These are phyloP conservation scores for Pleurotus sapidus DNA, from an alignment of 768 basidiomycete genomes.

Conservation along the genomic window DNA sequence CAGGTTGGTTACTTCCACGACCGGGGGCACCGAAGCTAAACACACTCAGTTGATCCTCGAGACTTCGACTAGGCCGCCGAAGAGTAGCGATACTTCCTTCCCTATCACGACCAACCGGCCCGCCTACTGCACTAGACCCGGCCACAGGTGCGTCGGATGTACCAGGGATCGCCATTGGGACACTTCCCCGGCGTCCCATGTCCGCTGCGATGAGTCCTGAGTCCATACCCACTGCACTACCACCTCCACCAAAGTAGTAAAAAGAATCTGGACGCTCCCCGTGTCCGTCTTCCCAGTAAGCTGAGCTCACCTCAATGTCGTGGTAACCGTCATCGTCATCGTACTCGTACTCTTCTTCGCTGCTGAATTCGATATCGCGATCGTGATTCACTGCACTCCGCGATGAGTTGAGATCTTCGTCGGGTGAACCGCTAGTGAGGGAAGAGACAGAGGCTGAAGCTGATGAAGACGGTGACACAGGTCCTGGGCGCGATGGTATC, in stretches of 20 bases:
- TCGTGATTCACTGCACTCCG: conserved; percentile 20
- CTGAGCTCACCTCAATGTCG: conserved; percentile 38
- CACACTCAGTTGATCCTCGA: conserved; percentile 43
- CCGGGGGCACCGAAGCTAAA: conserved; percentile 11
- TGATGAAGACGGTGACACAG: conserved; percentile 7
- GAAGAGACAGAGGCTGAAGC: conserved; percentile 7
- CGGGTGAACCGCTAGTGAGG: conserved; percentile 12
- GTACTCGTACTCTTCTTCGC: conserved; percentile 42
- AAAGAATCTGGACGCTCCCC: conserved; percentile 23
- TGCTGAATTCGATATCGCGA: conserved; percentile 37
- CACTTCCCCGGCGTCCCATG: conserved; percentile 45
- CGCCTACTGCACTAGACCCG: conserved; percentile 14
- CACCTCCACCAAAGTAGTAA: conserved; percentile 18
- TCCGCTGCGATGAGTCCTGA: conserved; percentile 22
- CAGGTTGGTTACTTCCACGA: background rate
- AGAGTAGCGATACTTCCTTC: conserved; percentile 58
- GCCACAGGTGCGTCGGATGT: conserved; percentile 12
- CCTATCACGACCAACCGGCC: conserved; percentile 36
- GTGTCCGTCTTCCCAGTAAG: conserved; percentile 25
- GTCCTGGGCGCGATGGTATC: conserved; percentile 13
- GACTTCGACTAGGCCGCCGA: conserved; percentile 57
- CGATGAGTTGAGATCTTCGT: conserved; percentile 22
- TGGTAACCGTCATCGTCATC: conserved; percentile 31
- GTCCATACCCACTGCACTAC: conserved; percentile 19
- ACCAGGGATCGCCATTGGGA: conserved; percentile 60